Percentiles rank a stretch among this genome's conserved stretches.
Evolutionary conservation across 164 flowering plant genomes (phyloP).

Genomic region (Taxillus chinensis): DNA sequence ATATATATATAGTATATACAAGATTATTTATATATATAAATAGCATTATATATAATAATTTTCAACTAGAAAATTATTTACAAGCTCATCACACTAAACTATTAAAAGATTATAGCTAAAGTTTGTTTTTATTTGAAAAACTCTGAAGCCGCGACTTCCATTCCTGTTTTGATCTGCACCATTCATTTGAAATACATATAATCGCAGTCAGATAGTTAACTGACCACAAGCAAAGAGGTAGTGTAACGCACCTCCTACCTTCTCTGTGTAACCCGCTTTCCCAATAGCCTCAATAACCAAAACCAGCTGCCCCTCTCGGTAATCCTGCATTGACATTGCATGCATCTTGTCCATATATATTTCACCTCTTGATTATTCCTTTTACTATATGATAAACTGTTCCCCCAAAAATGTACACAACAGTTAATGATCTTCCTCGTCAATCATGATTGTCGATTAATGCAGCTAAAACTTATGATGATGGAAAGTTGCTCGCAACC

Average conservation of each 20-base stretch:
- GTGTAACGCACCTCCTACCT: conserved; percentile 31
- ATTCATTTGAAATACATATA: conserved; percentile 6
- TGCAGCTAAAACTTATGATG: not conserved
- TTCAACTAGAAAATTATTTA: too few relatives aligned
- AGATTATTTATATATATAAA: too few relatives aligned
- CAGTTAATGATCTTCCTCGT: not conserved
- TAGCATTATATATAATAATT: too few relatives aligned
- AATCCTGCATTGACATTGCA: conserved; percentile 98
- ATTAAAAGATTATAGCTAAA: too few relatives aligned
- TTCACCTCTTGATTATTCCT: conserved; percentile 83
- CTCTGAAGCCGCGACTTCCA: conserved; percentile 99
- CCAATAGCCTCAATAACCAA: conserved; percentile 90
- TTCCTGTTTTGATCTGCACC: conserved; percentile 87
- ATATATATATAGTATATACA: too few relatives aligned
- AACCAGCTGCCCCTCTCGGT: conserved; percentile 86
- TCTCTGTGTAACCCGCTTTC: conserved; percentile 94
- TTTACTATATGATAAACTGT: conserved; percentile 85
- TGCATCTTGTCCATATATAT: conserved; percentile 97
- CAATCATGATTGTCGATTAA: not conserved
- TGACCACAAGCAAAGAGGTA: not conserved
- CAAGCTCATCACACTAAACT: too few relatives aligned
- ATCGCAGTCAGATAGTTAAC: not conserved
- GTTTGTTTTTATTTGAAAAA: too few relatives aligned
- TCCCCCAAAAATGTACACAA: not conserved
- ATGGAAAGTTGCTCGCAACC: too few relatives aligned